Percentiles rank a stretch among this genome's conserved stretches.
Evolutionary conservation across 257 asterid species (phyloP).

Genomic region (Solanum sitiens): DNA sequence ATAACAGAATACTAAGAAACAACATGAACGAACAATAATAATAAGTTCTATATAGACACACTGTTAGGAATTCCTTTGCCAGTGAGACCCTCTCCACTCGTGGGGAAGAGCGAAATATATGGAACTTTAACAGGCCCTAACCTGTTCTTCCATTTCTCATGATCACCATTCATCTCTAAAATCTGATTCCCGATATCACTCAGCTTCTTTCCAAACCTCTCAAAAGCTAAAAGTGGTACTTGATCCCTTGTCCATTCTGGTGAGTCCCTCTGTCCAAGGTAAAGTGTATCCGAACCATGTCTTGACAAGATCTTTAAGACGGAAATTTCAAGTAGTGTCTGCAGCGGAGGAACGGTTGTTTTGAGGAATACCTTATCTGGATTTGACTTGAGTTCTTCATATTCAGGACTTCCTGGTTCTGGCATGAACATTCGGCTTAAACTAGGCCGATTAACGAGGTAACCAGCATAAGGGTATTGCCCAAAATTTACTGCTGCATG

Average conservation of each 20-base stretch:
- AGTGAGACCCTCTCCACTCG: conserved; percentile 50
- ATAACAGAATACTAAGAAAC: background rate
- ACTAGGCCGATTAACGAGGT: conserved; percentile 56
- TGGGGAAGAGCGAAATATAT: conserved; percentile 52
- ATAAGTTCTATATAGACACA: conserved; percentile 24
- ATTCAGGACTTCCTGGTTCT: conserved; percentile 37
- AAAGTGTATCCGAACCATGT: conserved; percentile 61
- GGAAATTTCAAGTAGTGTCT: conserved; percentile 46
- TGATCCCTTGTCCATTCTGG: conserved; percentile 39
- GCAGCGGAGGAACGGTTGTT: conserved; percentile 49
- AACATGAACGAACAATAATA: background rate
- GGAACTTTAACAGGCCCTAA: conserved; percentile 59
- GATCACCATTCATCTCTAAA: conserved; percentile 31
- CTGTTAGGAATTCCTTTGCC: conserved; percentile 79
- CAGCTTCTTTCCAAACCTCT: conserved; percentile 39
- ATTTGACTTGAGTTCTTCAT: conserved; percentile 43
- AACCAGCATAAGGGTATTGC: conserved; percentile 65
- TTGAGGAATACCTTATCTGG: conserved; percentile 53
- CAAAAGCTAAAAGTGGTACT: conserved; percentile 38
- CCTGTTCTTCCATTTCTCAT: conserved; percentile 36
- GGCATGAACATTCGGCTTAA: conserved; percentile 63
- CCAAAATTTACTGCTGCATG: conserved; percentile 80
- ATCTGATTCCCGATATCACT: conserved; percentile 31
- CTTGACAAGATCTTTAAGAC: conserved; percentile 54
- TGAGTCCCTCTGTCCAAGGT: conserved; percentile 47